These are phyloP conservation scores for Metarhizium humberi DNA, from an alignment of 2,329 filamentous ascomycete genomes.

Conservation along the genomic window DNA sequence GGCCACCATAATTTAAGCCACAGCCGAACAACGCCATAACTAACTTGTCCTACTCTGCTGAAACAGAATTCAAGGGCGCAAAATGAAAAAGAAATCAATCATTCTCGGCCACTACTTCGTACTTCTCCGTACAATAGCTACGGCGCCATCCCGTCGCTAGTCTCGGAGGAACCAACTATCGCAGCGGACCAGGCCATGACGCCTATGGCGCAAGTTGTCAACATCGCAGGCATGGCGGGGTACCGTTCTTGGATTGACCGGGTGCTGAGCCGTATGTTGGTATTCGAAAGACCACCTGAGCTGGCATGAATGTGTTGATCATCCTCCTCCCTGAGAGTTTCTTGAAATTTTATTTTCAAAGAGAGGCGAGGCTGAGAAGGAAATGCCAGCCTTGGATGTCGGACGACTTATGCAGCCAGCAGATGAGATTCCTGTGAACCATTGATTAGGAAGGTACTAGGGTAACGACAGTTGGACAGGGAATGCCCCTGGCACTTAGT, in stretches of 20 bases:
- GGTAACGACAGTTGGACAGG: not conserved
- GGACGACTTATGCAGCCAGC: not conserved
- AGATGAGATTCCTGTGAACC: not conserved
- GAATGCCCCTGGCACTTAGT: conserved; percentile 1
- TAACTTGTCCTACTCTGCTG: not conserved
- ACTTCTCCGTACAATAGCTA: not conserved
- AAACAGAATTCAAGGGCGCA: not conserved
- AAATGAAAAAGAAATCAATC: not conserved
- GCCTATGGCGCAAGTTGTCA: not conserved
- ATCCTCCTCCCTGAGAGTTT: too few species aligned
- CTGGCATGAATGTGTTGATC: too few species aligned
- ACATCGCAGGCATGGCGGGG: not conserved
- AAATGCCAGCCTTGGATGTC: not conserved
- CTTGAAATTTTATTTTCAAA: too few species aligned
- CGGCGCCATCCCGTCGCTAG: not conserved
- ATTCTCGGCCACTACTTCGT: not conserved
- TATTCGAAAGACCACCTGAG: too few species aligned
- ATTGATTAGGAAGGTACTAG: not conserved
- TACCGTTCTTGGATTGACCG: too few species aligned
- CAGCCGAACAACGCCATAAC: not conserved
- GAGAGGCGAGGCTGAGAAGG: not conserved
- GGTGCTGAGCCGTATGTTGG: too few species aligned
- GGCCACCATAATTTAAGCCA: not conserved
- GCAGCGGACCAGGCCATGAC: not conserved
- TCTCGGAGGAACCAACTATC: not conserved